Conservation (phyloP, 768 basidiomycete species). For the Pulveroboletus sp. region DNA sequence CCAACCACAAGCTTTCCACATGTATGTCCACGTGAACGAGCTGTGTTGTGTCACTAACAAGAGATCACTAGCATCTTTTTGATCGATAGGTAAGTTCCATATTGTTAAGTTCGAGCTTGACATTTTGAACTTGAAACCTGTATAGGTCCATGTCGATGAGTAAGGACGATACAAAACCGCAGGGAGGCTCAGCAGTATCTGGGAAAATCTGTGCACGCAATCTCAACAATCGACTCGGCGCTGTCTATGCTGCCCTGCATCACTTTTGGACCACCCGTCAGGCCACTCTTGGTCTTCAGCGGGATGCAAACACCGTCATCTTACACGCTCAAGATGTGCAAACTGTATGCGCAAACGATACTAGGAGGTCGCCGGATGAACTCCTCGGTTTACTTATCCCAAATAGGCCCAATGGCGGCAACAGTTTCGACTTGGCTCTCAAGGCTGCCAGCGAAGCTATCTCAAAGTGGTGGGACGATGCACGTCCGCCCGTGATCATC, state of each 20-base stretch:
- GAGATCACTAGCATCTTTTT: constrained; percentile 13
- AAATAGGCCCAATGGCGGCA: constrained; percentile 36
- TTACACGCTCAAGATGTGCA: constrained; percentile 35
- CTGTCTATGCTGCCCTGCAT: constrained; percentile 50
- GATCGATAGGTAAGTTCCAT: constrained; percentile 16
- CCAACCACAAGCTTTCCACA: constrained; percentile 51
- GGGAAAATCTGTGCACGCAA: not conserved
- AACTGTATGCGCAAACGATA: constrained; percentile 40
- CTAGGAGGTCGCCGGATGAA: constrained; percentile 38
- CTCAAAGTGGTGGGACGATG: constrained; percentile 41
- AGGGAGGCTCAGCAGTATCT: constrained; percentile 34
- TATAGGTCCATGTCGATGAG: constrained; percentile 52
- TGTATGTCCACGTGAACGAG: constrained; percentile 36
- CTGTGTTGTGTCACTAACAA: not conserved
- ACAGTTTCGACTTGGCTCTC: constrained; percentile 42
- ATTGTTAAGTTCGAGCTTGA: not conserved
- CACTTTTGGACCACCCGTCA: constrained; percentile 52
- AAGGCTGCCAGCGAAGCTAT: constrained; percentile 35
- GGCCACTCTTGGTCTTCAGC: constrained; percentile 32
- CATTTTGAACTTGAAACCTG: not conserved
- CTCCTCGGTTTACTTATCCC: constrained; percentile 40
- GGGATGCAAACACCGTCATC: constrained; percentile 55
- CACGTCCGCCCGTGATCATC: constrained; percentile 47
- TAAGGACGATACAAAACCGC: constrained; percentile 37
- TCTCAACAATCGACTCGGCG: constrained; percentile 49